Base-by-base conservation (phyloP, 2,329 filamentous ascomycete genomes). In the Trichoderma sp. region DNA sequence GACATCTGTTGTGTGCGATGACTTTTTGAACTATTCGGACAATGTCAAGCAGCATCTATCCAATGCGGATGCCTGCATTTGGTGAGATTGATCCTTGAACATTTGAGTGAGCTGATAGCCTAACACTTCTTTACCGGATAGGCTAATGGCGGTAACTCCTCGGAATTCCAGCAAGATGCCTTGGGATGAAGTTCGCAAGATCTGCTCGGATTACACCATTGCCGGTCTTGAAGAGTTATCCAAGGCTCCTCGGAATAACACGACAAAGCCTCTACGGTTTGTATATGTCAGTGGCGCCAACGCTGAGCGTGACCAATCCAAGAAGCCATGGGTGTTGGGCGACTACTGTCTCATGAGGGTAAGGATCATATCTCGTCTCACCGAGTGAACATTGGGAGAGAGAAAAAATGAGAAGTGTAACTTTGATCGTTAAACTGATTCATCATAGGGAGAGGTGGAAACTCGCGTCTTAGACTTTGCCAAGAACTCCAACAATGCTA, bases 221-320 rank as follows among this genome's bases (percentile, higher is more conserved):
- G 71, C 74, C 1, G 79, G 76, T 0, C 73, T 85, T 26, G 75
- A 83, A n/a, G 78, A 80, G 0, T 79, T 85, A 3, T 75, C 77
- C 7, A 74, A 79, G 8, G 73, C 79, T 15, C 76, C 75, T 12
- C 74, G 76, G 0, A 66, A 68, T 17, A 68, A 73, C 0, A 67
- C 73, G 2, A 63, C 73, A 15, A 79, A 76, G 57, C 83, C 85
- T 0, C 78, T 87, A 39, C 82, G 82, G 1, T 87, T 87, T 71
- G 64, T 87, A 3, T 87, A 87, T 74, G 80, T 85, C 72, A 88
- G 86, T 73, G 87, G 86, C 3, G 74, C 78, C 2, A 78, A 76
- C 1, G 80, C 81, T 3, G 81, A 83, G 73, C 81, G 85, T 1
- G 86, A 88, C 61, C 83, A 79, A 23, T 80, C 75, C 13, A 83